Conservation (phyloP, 1,139 yeast genomes). For the Geotrichum australiense region DNA sequence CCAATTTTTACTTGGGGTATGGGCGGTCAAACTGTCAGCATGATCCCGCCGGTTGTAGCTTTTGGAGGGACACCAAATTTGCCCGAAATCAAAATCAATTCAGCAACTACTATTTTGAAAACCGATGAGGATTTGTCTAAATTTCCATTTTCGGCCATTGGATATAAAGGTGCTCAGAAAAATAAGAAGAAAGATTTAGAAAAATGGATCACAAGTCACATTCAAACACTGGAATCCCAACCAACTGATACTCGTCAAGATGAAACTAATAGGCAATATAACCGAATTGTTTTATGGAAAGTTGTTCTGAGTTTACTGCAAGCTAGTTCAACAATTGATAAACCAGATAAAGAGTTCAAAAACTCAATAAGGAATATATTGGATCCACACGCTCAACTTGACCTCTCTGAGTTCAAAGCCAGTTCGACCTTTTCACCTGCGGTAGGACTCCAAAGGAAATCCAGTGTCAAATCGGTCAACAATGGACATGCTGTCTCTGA, state of each 20-base stretch:
- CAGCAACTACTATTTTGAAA: slow-evolving; percentile 30
- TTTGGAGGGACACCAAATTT: slow-evolving; percentile 27
- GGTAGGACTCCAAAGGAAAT: slow-evolving; percentile 16
- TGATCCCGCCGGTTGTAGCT: slow-evolving; percentile 39
- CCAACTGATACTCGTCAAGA: slow-evolving; percentile 17
- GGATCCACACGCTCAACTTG: slow-evolving; percentile 18
- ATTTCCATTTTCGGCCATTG: slow-evolving; percentile 59
- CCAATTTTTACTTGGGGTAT: slow-evolving; percentile 73
- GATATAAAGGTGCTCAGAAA: slow-evolving; percentile 36
- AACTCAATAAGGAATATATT: slow-evolving; percentile 13
- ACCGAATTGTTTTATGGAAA: slow-evolving; percentile 31
- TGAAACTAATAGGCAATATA: slow-evolving; percentile 18
- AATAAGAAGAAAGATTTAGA: slow-evolving; percentile 57
- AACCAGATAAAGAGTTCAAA: slow-evolving; percentile 15
- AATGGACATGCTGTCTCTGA: slow-evolving; percentile 26
- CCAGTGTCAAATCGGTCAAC: slow-evolving; percentile 23
- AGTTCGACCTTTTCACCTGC: slow-evolving; percentile 16
- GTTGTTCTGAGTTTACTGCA: slow-evolving; percentile 27
- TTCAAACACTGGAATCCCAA: slow-evolving; percentile 12
- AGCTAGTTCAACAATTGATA: slow-evolving; percentile 22
- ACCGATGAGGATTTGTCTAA: slow-evolving; percentile 28
- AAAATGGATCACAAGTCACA: slow-evolving; percentile 44
- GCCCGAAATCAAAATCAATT: slow-evolving; percentile 29
- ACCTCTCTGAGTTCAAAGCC: slow-evolving; percentile 17
- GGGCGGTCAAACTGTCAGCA: slow-evolving; percentile 40